Conservation (phyloP, 805 yeast species). For the Candida vaughaniae region DNA sequence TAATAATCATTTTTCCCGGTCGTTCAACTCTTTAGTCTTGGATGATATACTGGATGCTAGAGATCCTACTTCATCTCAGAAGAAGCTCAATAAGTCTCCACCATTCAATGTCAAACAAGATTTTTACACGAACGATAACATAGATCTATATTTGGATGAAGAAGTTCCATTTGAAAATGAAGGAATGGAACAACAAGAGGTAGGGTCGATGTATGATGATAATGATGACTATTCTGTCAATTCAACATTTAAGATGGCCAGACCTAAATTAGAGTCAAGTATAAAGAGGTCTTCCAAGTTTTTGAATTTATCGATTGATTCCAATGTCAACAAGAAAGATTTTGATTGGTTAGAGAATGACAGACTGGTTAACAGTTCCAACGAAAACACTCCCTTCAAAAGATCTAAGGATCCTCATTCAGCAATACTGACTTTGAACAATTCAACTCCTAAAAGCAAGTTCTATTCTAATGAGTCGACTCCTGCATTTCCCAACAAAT, state of each 20-base stretch:
- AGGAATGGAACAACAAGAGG: background rate
- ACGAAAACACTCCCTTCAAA: conserved; percentile 5
- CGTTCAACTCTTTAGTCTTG: conserved; percentile 42
- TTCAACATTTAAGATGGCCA: conserved; percentile 6
- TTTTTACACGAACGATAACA: conserved; percentile 19
- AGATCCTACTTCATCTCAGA: conserved; percentile 18
- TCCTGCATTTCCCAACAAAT: conserved; percentile 25
- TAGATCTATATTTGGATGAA: conserved; percentile 18
- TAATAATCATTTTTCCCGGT: conserved; percentile 39
- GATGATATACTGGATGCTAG: too few species aligned
- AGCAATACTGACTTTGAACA: conserved; percentile 4
- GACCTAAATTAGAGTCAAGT: conserved; percentile 15
- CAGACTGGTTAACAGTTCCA: background rate
- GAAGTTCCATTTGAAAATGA: background rate
- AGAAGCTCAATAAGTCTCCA: conserved; percentile 38
- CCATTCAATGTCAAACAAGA: conserved; percentile 40
- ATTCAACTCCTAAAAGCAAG: conserved; percentile 7
- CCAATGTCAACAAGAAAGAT: conserved; percentile 11
- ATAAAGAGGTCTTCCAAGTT: conserved; percentile 43
- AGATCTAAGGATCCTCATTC: conserved; percentile 2
- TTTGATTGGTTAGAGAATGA: conserved; percentile 2
- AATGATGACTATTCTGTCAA: conserved; percentile 3
- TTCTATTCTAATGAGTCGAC: conserved; percentile 11
- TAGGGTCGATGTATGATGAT: background rate
- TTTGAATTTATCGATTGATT: conserved; percentile 40